Evolutionary conservation across 257 asterid genomes (phyloP).

Genomic region (Solanum tarijense): DNA sequence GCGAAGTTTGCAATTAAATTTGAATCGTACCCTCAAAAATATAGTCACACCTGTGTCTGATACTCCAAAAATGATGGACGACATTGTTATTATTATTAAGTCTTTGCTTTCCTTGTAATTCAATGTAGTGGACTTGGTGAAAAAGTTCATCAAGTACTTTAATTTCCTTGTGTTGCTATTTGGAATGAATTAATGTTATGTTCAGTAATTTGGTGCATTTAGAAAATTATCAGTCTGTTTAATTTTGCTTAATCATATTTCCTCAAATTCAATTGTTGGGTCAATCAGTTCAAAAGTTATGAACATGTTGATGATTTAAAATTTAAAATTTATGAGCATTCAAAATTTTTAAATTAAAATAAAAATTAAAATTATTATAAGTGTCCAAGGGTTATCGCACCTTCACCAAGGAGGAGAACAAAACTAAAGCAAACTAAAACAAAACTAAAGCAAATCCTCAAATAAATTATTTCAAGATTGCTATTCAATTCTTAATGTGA

Average conservation of each 20-base stretch:
- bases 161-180: neutral
- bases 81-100: neutral
- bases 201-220: neutral
- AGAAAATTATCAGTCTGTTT: neutral
- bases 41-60: neutral
- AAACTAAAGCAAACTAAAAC: too few relatives aligned
- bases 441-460: too few relatives aligned
- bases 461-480: too few relatives aligned
- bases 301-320: neutral
- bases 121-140: neutral
- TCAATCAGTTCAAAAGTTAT: neutral
- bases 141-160: neutral
- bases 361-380: too few relatives aligned
- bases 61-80: neutral
- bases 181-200: neutral
- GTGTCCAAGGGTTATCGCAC: too few relatives aligned
- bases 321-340: too few relatives aligned
- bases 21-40: neutral
- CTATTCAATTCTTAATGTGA: too few relatives aligned
- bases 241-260: neutral
- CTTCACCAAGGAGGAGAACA: neutral
- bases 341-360: too few relatives aligned
- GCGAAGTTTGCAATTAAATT: conserved; percentile 46
- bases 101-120: neutral
- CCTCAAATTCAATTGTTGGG: neutral